Conservation (phyloP, 2,329 filamentous ascomycete species). For the Tolypocladium amazonense region DNA sequence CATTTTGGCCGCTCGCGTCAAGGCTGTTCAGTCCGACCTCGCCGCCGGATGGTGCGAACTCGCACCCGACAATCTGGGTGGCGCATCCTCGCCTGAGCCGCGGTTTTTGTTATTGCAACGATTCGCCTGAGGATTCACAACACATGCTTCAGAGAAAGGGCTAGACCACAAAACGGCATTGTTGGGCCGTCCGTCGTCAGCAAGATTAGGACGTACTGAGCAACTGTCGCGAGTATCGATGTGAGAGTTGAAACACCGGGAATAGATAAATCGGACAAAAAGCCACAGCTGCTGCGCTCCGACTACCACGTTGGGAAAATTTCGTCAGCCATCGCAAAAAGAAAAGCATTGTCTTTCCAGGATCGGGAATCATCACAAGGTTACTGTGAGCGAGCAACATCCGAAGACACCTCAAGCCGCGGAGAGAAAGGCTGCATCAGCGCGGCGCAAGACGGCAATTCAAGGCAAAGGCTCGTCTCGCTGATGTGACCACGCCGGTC, state of each 20-base stretch:
- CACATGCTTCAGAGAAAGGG: neutral
- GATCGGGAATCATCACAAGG: neutral
- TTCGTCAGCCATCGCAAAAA: neutral
- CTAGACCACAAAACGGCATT: neutral
- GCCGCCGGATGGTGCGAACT: neutral
- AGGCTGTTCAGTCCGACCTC: neutral
- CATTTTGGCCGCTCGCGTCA: neutral
- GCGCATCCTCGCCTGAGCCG: neutral
- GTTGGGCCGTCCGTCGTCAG: neutral
- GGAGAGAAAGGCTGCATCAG: neutral
- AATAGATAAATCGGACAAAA: neutral
- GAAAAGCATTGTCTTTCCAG: neutral
- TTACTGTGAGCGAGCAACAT: neutral
- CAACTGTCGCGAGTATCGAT: neutral
- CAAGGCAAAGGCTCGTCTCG: no score
- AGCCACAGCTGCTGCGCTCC: neutral
- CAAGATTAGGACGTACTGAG: neutral
- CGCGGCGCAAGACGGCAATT: neutral
- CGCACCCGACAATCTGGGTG: neutral
- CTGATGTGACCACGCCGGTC: neutral
- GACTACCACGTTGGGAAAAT: neutral
- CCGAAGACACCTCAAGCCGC: no score
- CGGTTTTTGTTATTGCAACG: neutral
- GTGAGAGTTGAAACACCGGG: neutral
- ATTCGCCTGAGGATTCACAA: neutral